Base-by-base conservation (phyloP, 768 basidiomycete species). In the Suillus weaverae region DNA sequence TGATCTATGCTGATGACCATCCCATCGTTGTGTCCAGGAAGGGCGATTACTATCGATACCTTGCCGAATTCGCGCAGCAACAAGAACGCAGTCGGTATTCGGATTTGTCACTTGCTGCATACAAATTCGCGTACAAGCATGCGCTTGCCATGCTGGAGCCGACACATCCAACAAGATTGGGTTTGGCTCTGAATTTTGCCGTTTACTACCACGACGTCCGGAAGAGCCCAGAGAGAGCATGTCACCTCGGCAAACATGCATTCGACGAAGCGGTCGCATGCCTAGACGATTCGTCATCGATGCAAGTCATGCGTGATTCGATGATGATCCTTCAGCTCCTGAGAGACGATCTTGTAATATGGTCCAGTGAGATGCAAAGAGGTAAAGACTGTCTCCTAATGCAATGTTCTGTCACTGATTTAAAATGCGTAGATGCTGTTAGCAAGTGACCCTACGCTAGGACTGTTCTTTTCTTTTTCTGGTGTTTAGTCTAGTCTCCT, bases 21-120 rank as follows among this genome's bases (percentile, higher is more conserved):
- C 39, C 50, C 62, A 60, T 54, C 33, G 61, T 43, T n/a, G 22
- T 39, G 33, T 60, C 39, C 71, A 91, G 90, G 89, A 89, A 88
- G 79, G 94, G 92, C 64, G 94, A 95, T 75, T 95, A 95, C 80
- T 92, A 91, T 80, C 90, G 93, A 68, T 95, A 95, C 79, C 85
- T 94, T 62, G 92, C 92, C 56, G 94, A 95, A 78, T 91, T 94
- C 73, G 89, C 92, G 20, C 87, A 85, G 32, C 85, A 87, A 68
- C 82, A 87, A 68, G 86, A 89, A 64, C 86, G 90, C 69, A 84
- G 88, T 70, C 81, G 80, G 71, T 88, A 86, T 66, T 90, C 89
- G 41, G 87, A 89, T 69, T 82, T 86, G 64, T 93, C 94, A 22
- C 85, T 95, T 65, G 89, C 90, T 69, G 89, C 91, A 3, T 92